Evolutionary conservation across 768 basidiomycete genomes (phyloP), one percentile per base, ranked within the genome.

Genomic region (Rhodotorula paludigena): DNA sequence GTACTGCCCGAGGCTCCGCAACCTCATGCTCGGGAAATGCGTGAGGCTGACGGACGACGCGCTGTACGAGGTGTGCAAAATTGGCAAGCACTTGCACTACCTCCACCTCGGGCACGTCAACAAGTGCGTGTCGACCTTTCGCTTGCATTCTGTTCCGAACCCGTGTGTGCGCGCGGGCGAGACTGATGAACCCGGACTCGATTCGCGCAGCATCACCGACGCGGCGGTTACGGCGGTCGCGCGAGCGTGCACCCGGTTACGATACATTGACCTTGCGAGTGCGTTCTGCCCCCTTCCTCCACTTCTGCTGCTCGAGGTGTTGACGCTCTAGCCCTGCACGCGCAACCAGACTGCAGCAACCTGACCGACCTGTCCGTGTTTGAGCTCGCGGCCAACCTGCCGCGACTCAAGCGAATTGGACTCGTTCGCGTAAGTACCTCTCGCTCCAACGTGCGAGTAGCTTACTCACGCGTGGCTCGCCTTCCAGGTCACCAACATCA

Each of bases 191-290:
- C n/a, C n/a, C n/a, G n/a, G n/a, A n/a, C n/a, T n/a, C n/a, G n/a
- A n/a, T n/a, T n/a, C 16, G 2, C 11, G 25, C 61, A 87, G 86
- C 73, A 92, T 98, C 69, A 94, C 92, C 12, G 96, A 99, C 78
- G 84, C 84, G 47, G 90, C 89, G 14, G 88, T 99, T 42, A 87
- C 85, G 62, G 83, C 84, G 16, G 82, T 99, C 32, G 93, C 92
- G 18, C 82, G 90, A 49, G 83, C 85, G 42, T 99, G 96, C 79
- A 92, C 89, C 1, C 83, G 94, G 38, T 78, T 99, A 71, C 83
- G 96, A 74, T 99, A 98, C 77, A 86, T 99, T 72, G 96, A 99
- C 78, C 87, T 99, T 69, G 96, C 96, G 10, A 92, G 92, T 93
- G 66, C 76, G 89, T 84, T 33, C 47, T 47, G 44, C 60, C 68